These are phyloP conservation scores for Phymatotrichopsis omnivora DNA, from an alignment of 2,329 filamentous ascomycete species.

Conservation along the genomic window DNA sequence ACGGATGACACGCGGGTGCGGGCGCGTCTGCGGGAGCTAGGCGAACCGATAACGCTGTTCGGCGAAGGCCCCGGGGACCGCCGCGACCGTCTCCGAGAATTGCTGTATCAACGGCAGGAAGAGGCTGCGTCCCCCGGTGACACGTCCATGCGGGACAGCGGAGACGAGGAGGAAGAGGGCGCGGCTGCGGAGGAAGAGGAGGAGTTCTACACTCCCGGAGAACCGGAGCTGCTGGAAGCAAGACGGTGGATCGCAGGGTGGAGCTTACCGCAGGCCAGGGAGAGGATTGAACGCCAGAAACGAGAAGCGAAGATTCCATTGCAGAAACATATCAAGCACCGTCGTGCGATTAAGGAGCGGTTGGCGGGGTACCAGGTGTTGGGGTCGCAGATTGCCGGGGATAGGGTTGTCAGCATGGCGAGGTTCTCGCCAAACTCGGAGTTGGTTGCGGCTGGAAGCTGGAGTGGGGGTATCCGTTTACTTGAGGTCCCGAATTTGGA, in stretches of 20 bases:
- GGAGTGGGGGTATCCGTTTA: constrained; percentile 80
- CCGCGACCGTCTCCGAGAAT: constrained; percentile 72
- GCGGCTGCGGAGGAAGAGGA: constrained; percentile 66
- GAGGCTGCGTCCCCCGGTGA: constrained; percentile 56
- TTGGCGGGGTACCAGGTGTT: constrained; percentile 79
- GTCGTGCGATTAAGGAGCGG: constrained; percentile 77
- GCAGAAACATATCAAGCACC: constrained; percentile 82
- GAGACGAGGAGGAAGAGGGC: constrained; percentile 61
- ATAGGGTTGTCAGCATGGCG: constrained; percentile 83
- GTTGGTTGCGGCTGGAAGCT: constrained; percentile 80
- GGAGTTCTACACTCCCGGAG: constrained; percentile 88
- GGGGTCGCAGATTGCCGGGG: constrained; percentile 84
- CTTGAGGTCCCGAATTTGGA: constrained; percentile 74
- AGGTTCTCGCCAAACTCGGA: constrained; percentile 80
- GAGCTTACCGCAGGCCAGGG: constrained; percentile 72
- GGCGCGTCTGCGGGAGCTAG: constrained; percentile 67
- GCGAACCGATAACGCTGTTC: constrained; percentile 90
- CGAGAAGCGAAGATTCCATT: constrained; percentile 73
- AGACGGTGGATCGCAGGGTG: constrained; percentile 70
- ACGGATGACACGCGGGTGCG: constrained; percentile 88
- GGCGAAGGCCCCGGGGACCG: constrained; percentile 80
- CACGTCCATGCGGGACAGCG: constrained; percentile 45
- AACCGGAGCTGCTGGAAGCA: constrained; percentile 61
- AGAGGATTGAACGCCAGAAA: constrained; percentile 65
- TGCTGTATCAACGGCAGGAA: constrained; percentile 48